Evolutionary conservation across 441 rosid species (phyloP), one percentile per base, ranked within the genome.

Genomic region (Populus hybrid): DNA sequence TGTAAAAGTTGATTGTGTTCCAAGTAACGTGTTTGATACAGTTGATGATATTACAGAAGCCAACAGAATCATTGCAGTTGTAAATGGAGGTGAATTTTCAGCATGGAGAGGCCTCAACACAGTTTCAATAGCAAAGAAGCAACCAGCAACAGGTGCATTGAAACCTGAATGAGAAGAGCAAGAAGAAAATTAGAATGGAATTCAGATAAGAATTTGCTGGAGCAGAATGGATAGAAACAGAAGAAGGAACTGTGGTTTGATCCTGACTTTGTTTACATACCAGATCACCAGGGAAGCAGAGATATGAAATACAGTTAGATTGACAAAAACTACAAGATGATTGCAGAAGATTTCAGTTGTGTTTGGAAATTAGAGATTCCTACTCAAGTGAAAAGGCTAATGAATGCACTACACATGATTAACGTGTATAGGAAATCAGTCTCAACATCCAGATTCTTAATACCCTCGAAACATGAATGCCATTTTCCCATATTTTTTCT

Each of bases 131-230:
- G 99, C 98, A 86, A 95, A 95, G 87, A 95, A 95, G 80, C 98
- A 95, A 77, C 98, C 97, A 53, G 99, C 99, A 28, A 95, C 98
- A 59, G 98, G 96, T 63, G 98, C 99, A 89, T 92, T 95, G 80
- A 95, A 95, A 85, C 99, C 98, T 95, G 91, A 59, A 76, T 36
- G 50, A 80, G 42, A 26, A 71, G 30, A 69, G 53, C 57, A 64
- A 64, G 67, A 65, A 32, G 40, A 68, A 42, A 66, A 72, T 77
- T 28, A 38, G 75, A 50, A 7, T 8, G 26, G 40, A 20, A 68
- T 68, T 14, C n/a, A 68, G 3, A 30, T 63, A 63, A 20, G 28
- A 21, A 6, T 63, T 63, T n/a, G 11, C 67, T 63, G 23, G 28
- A 24, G 7, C 57, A 46, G 57, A 32, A 76, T 76, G 35, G 50